Base-by-base conservation (phyloP, 208 protist genomes). In the Wallacemonas rigidus region DNA sequence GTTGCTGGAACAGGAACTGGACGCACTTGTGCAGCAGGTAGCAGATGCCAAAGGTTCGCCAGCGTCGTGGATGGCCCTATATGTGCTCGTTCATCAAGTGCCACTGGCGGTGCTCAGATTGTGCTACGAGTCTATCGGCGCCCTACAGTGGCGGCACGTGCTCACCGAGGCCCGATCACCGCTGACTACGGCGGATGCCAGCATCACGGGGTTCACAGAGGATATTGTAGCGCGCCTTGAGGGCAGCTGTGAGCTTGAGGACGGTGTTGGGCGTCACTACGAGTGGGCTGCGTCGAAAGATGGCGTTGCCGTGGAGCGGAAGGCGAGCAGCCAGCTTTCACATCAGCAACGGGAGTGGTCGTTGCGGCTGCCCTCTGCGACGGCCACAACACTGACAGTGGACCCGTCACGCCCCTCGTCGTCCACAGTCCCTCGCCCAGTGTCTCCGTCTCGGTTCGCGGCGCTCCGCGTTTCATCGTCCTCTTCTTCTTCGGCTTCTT, bases 81-180 rank as follows among this genome's bases (percentile, higher is more conserved):
- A 90, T 69, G 44, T 45, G 3, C 82, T 85, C 54, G 76, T 87
- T n/a, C 74, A 75, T 2, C 67, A 85, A 43, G n/a, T 85, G 36
- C 81, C 81, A n/a, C 2, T 38, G 36, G 0, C 54, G 8, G 70
- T 71, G 26, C 71, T 71, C 1, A 7, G 3, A 4, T 14, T 65
- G 12, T 48, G 36, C 40, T 11, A 39, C 41, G 11, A 45, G 60
- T 65, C 60, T 17, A 47, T 41, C 2, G 60, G 60, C 15, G 5
- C 15, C 17, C 7, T 3, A 4, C 8, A 17, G 12, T 65, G 60
- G 60, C 6, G 26, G 5, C 12, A 5, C 11, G 11, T 8, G 5
- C 60, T 65, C 6, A 15, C 41, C 6, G 40, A 39, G 4, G 56
- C 15, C 56, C 56, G 7, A 4, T 5, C 8, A 5, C n/a, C 56